Percentiles rank a stretch among this genome's conserved stretches.
Evolutionary conservation across 2,329 filamentous ascomycete species (phyloP).

Genomic region (Aureobasidium sp.): DNA sequence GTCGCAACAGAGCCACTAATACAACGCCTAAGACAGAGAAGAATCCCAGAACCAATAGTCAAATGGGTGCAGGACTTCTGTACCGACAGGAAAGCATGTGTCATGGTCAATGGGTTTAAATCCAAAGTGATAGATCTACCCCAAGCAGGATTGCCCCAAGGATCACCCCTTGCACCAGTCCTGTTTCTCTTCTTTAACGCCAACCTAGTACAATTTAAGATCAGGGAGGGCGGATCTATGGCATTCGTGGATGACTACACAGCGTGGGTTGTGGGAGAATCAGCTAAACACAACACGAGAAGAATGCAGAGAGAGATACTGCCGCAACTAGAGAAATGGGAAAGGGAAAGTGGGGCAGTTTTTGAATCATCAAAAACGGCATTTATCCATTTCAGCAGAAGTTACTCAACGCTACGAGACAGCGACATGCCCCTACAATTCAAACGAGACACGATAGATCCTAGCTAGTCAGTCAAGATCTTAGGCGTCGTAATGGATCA

Average conservation of each 20-base stretch:
- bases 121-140: too few species aligned
- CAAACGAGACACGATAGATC: neutral
- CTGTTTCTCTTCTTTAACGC: too few species aligned
- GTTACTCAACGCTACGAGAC: neutral
- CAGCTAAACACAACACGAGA: too few species aligned
- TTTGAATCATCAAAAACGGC: conserved; percentile 29
- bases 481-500: too few species aligned
- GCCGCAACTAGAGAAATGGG: neutral
- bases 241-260: too few species aligned
- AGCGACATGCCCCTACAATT: neutral
- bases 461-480: neutral
- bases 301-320: conserved; percentile 15
- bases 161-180: too few species aligned
- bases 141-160: too few species aligned
- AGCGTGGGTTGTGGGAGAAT: too few species aligned
- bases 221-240: too few species aligned
- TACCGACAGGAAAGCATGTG: conserved; percentile 16
- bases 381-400: too few species aligned
- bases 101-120: conserved; percentile 14
- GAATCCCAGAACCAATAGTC: conserved; percentile 19
- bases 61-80: conserved; percentile 24
- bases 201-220: too few species aligned
- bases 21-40: conserved; percentile 8
- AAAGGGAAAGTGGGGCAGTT: conserved; percentile 20
- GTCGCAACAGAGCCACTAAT: conserved; percentile 22